A percentile compares a stretch with the other conserved stretches of the same genome.
These are phyloP conservation scores for Pseudogymnoascus verrucosus DNA, from an alignment of 2,329 filamentous ascomycete species.

Conservation along the genomic window DNA sequence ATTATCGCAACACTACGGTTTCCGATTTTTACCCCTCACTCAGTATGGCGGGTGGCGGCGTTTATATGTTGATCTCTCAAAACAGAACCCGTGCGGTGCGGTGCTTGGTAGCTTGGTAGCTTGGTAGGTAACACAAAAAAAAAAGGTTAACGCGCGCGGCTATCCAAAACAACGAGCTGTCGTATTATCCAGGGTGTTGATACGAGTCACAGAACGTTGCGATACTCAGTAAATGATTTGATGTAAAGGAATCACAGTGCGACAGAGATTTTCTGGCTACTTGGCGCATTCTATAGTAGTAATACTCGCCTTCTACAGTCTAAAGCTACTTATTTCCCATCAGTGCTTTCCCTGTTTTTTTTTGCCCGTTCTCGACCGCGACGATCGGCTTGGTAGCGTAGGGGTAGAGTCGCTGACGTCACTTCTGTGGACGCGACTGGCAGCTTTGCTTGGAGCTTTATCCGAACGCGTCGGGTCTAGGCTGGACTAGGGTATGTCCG, in stretches of 20 bases:
- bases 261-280: not conserved
- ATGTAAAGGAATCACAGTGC: not conserved
- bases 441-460: not conserved
- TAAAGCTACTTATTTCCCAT: not conserved
- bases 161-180: conserved; percentile 4
- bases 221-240: not conserved
- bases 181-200: not conserved
- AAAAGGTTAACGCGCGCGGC: conserved; percentile 4
- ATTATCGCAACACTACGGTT: not conserved
- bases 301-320: not conserved
- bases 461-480: not conserved
- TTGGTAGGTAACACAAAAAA: not conserved
- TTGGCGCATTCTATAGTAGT: not conserved
- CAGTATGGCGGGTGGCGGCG: not conserved
- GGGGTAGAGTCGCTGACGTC: not conserved
- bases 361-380: conserved; percentile 4
- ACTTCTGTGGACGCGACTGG: not conserved
- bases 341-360: not conserved
- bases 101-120: not conserved
- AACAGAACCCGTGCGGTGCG: not conserved
- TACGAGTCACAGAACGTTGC: not conserved
- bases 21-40: not conserved
- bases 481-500: not conserved
- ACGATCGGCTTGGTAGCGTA: not conserved
- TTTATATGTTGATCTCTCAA: conserved; percentile 5